A percentile compares a stretch with the other conserved stretches of the same genome.
Evolutionary conservation across 441 rosid species (phyloP).

Genomic region (Syzygium syzygioides): DNA sequence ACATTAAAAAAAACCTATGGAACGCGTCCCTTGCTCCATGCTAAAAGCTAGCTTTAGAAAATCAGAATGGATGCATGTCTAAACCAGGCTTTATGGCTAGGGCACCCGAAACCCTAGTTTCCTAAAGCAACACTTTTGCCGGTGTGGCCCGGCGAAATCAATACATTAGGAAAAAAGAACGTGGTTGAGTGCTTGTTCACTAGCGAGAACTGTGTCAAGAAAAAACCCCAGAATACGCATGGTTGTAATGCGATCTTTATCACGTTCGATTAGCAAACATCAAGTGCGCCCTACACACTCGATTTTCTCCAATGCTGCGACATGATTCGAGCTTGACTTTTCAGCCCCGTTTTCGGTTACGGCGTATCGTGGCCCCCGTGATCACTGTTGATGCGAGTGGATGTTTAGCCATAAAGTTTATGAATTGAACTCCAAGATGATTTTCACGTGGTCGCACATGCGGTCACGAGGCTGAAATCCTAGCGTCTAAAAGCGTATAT

Average conservation of each 20-base stretch:
- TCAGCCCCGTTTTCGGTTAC: background rate
- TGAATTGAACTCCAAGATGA: background rate
- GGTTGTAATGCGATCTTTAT: background rate
- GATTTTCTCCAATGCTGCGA: background rate
- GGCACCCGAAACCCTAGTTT: background rate
- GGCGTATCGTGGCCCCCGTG: background rate
- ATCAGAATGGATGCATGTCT: background rate
- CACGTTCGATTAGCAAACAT: background rate
- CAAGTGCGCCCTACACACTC: background rate
- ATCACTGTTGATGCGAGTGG: background rate
- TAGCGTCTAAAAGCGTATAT: background rate
- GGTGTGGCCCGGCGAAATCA: background rate
- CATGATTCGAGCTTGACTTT: background rate
- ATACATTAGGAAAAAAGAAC: background rate
- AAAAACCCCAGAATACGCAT: background rate
- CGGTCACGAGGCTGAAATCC: background rate
- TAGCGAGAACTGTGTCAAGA: background rate
- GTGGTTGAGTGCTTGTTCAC: background rate
- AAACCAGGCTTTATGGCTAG: background rate
- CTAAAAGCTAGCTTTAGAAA: background rate
- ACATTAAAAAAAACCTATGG: background rate
- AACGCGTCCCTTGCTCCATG: background rate
- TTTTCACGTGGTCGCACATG: background rate
- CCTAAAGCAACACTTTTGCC: background rate
- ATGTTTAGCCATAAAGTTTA: background rate